These are phyloP conservation scores for Lophiostoma macrostomum DNA, from an alignment of 495 filamentous ascomycete species.

Conservation along the genomic window DNA sequence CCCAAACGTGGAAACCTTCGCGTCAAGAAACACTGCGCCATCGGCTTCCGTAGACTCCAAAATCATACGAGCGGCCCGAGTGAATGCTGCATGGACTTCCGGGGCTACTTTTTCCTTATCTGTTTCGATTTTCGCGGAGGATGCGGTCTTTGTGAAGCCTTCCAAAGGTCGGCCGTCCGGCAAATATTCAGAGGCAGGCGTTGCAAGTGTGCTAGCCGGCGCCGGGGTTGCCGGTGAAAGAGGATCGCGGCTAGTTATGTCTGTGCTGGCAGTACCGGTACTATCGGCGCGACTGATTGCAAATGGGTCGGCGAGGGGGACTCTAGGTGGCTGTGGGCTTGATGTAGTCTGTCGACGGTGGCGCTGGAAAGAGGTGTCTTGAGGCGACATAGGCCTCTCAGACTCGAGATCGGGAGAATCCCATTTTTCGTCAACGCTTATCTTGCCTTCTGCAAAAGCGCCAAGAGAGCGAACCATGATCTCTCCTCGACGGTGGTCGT, in stretches of 20 bases:
- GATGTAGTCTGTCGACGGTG: constrained; percentile 4
- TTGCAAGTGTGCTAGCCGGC: not conserved
- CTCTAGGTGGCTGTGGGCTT: not conserved
- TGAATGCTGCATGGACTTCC: constrained; percentile 23
- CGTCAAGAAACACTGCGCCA: constrained; percentile 29
- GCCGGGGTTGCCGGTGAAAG: constrained; percentile 4
- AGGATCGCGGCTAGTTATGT: constrained; percentile 1
- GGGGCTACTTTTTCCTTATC: constrained; percentile 9
- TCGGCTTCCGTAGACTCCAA: constrained; percentile 26
- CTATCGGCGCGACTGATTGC: constrained; percentile 1
- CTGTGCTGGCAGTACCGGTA: constrained; percentile 6
- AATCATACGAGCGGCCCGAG: constrained; percentile 25
- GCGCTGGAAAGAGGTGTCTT: not conserved
- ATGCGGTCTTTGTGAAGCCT: constrained; percentile 11
- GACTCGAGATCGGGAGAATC: constrained; percentile 15
- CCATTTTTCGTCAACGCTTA: constrained; percentile 21
- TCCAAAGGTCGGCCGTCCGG: not conserved
- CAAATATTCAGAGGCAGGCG: constrained; percentile 10
- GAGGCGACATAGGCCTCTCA: not conserved
- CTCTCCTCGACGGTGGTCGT: constrained; percentile 56
- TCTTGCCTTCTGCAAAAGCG: constrained; percentile 58
- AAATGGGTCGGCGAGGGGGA: not conserved
- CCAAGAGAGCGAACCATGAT: constrained; percentile 61
- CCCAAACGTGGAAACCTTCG: constrained; percentile 29
- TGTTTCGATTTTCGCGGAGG: constrained; percentile 4